These are phyloP conservation scores for Aphanomyces cochlioides DNA, from an alignment of 352 stramenopile species.

Conservation along the genomic window DNA sequence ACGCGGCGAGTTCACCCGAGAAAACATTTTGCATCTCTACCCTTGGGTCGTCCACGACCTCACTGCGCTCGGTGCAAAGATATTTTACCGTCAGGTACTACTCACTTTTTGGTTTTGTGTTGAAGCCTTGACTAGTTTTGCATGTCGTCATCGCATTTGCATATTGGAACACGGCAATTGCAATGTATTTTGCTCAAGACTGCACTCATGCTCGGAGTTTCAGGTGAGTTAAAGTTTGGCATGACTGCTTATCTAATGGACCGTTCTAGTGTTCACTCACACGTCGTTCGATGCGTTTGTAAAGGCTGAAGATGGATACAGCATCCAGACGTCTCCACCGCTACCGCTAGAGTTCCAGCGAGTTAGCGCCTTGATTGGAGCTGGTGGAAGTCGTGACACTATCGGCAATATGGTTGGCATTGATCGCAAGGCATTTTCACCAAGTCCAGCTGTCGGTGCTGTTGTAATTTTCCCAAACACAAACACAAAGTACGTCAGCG, in stretches of 20 bases:
- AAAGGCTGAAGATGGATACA: constrained; percentile 54
- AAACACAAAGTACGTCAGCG: constrained; percentile 36
- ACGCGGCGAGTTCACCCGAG: constrained; percentile 70
- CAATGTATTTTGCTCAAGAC: constrained; percentile 84
- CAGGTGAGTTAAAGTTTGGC: constrained; percentile 16
- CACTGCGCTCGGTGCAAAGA: constrained; percentile 71
- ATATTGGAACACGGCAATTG: constrained; percentile 80
- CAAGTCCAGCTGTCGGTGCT: constrained; percentile 74
- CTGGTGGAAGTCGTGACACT: constrained; percentile 64
- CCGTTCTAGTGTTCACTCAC: constrained; percentile 40
- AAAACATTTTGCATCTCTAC: constrained; percentile 84
- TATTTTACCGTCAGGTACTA: constrained; percentile 44
- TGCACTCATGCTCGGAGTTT: constrained; percentile 64
- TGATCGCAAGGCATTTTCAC: constrained; percentile 74
- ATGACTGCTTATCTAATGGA: too few species aligned
- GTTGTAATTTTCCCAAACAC: constrained; percentile 80
- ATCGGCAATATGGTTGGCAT: constrained; percentile 59
- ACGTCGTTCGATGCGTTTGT: constrained; percentile 35
- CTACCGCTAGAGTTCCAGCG: constrained; percentile 66
- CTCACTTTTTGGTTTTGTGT: neutral
- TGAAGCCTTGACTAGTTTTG: constrained; percentile 50
- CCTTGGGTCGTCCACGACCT: constrained; percentile 80
- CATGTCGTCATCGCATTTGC: constrained; percentile 78
- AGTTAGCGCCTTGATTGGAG: constrained; percentile 54
- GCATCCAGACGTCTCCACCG: constrained; percentile 63